These are phyloP conservation scores for Astrocystis sublimbata DNA, from an alignment of 495 filamentous ascomycete species.

Conservation along the genomic window DNA sequence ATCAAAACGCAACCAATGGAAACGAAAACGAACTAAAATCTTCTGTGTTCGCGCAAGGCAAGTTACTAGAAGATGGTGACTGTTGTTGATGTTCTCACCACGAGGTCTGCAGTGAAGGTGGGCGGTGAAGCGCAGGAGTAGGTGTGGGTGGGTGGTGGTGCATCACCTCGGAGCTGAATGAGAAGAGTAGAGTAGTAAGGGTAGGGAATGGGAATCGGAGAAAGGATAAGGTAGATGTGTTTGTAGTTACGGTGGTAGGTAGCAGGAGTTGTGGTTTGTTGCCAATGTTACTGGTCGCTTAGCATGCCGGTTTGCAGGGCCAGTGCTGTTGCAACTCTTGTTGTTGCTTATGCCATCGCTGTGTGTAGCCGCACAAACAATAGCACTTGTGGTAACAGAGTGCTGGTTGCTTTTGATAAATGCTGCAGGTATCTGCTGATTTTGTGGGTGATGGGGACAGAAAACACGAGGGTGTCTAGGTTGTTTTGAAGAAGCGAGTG, in stretches of 20 bases:
- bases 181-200: too few species aligned
- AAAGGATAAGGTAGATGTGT: not conserved
- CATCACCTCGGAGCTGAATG: too few species aligned
- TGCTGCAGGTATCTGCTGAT: not conserved
- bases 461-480: too few species aligned
- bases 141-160: too few species aligned
- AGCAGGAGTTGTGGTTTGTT: not conserved
- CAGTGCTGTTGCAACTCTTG: not conserved
- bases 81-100: too few species aligned
- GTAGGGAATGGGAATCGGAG: not conserved
- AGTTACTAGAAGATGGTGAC: not conserved
- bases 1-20: too few species aligned
- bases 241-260: not conserved
- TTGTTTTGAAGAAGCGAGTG: too few species aligned
- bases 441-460: not conserved
- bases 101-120: too few species aligned
- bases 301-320: not conserved
- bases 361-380: slow-evolving; percentile 1
- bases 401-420: not conserved
- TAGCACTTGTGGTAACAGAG: not conserved
- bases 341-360: not conserved
- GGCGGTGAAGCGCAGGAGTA: too few species aligned
- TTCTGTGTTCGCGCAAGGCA: not conserved
- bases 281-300: not conserved
- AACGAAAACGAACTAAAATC: not conserved